phyloP scores from a whole-genome alignment of 176 grass and related monocot genomes.

The Carex scoparia region DNA sequence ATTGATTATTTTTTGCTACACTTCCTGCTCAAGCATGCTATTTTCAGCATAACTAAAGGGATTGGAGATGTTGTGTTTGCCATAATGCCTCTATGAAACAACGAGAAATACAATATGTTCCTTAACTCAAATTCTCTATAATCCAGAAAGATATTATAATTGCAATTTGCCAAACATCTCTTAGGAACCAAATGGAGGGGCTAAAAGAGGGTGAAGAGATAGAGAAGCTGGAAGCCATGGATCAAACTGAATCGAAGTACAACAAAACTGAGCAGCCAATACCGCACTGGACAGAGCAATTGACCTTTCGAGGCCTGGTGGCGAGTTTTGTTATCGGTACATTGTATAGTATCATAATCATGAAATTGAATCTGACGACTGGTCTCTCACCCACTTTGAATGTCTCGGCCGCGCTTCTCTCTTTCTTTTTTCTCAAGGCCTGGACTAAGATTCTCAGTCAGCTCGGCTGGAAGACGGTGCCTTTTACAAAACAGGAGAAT shows the following conservation, averaged over 20 bases:
- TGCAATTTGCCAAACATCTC: neutral
- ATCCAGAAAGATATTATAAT: neutral
- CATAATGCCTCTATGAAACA: neutral
- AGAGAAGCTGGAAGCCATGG: neutral
- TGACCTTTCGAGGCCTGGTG: conserved; percentile 69
- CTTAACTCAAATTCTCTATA: neutral
- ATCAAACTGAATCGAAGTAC: neutral
- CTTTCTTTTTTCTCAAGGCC: conserved; percentile 72
- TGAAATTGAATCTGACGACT: conserved; percentile 82
- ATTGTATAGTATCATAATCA: conserved; percentile 88
- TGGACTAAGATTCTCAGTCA: conserved; percentile 64
- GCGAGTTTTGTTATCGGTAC: conserved; percentile 64
- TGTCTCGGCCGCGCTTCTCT: conserved; percentile 85
- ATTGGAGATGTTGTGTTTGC: neutral
- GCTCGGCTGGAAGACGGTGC: conserved; percentile 38
- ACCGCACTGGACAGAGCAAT: conserved; percentile 63
- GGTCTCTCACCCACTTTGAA: conserved; percentile 93
- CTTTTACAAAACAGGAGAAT: conserved; percentile 95
- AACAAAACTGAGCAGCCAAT: neutral
- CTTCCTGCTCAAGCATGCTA: neutral
- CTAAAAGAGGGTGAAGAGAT: neutral
- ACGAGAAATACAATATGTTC: neutral
- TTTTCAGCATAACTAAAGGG: neutral
- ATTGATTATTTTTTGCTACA: neutral
- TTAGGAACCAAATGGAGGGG: neutral